phyloP scores from a whole-genome alignment of 23 red algal species.

The Gracilaria domingensis region DNA sequence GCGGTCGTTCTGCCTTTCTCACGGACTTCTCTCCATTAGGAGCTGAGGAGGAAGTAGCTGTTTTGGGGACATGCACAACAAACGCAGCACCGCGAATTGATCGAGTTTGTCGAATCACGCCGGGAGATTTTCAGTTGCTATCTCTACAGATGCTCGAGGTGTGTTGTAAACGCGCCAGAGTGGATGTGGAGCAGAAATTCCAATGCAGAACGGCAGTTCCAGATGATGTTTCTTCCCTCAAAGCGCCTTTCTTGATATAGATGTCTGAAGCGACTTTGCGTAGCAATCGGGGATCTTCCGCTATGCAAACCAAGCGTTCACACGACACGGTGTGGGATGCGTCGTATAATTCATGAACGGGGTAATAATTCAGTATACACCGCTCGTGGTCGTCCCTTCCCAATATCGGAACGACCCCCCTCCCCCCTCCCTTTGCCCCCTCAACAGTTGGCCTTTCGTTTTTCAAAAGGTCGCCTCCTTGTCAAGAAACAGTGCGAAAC shows the following conservation, averaged over 20 bases:
- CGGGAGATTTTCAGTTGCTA: slow-evolving; percentile 45
- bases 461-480: too few relatives aligned
- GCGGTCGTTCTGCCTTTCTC: slow-evolving; percentile 10
- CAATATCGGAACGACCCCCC: too few relatives aligned
- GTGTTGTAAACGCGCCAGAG: slow-evolving; percentile 49
- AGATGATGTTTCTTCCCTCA: slow-evolving; percentile 43
- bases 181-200: slow-evolving; percentile 21
- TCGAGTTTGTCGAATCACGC: slow-evolving; percentile 14
- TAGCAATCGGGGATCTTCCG: too few relatives aligned
- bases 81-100: neutral
- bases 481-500: neutral
- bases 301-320: neutral
- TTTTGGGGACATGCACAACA: slow-evolving; percentile 33
- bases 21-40: slow-evolving; percentile 21
- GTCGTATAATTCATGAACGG: too few relatives aligned
- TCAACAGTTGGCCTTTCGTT: too few relatives aligned
- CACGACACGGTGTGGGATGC: too few relatives aligned
- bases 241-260: neutral
- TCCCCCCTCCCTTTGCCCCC: too few relatives aligned
- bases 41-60: neutral
- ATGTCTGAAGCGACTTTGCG: neutral
- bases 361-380: too few relatives aligned
- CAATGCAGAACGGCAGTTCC: slow-evolving; percentile 34
- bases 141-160: slow-evolving; percentile 42
- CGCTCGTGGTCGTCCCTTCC: too few relatives aligned